Evolutionary conservation across 2,329 filamentous ascomycete genomes (phyloP).

Genomic region (Epichloe sp.): DNA sequence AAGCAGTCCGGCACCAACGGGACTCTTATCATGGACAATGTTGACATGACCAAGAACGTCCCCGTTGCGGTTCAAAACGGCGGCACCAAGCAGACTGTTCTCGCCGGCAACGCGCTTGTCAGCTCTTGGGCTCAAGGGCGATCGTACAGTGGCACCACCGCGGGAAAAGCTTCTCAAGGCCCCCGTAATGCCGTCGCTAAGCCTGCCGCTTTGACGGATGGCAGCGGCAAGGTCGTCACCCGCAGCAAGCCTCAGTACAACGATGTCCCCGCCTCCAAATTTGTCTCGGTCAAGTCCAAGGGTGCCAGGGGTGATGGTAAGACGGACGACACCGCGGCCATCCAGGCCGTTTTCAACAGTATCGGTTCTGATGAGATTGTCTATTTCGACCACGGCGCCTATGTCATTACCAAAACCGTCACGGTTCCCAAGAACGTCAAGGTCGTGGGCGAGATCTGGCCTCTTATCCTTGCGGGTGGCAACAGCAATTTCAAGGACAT

Average conservation of each 20-base stretch:
- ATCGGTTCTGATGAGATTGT: constrained; percentile 51
- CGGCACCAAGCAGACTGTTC: constrained; percentile 43
- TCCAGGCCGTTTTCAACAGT: constrained; percentile 65
- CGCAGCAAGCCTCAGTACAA: constrained; percentile 86
- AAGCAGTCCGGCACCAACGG: constrained; percentile 57
- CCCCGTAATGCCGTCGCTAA: constrained; percentile 42
- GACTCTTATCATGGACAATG: constrained; percentile 76
- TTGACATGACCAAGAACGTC: constrained; percentile 62
- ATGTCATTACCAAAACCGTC: constrained; percentile 57
- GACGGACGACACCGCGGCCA: constrained; percentile 75
- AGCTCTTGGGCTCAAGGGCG: constrained; percentile 69
- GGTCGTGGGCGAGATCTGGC: constrained; percentile 87
- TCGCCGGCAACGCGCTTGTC: constrained; percentile 58
- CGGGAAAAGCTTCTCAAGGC: constrained; percentile 45
- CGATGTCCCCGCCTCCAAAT: constrained; percentile 48
- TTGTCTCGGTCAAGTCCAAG: constrained; percentile 69
- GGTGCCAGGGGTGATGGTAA: constrained; percentile 80
- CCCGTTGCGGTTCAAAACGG: constrained; percentile 50
- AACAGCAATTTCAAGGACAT: constrained; percentile 56
- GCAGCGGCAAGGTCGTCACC: constrained; percentile 59
- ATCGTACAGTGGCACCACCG: constrained; percentile 43
- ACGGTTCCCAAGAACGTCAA: constrained; percentile 65
- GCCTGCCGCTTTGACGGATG: constrained; percentile 51
- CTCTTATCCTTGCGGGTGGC: constrained; percentile 75
- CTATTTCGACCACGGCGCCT: constrained; percentile 65